Evolutionary conservation across 2,329 filamentous ascomycete genomes (phyloP).

Genomic region (Phyllosticta capitalensis): DNA sequence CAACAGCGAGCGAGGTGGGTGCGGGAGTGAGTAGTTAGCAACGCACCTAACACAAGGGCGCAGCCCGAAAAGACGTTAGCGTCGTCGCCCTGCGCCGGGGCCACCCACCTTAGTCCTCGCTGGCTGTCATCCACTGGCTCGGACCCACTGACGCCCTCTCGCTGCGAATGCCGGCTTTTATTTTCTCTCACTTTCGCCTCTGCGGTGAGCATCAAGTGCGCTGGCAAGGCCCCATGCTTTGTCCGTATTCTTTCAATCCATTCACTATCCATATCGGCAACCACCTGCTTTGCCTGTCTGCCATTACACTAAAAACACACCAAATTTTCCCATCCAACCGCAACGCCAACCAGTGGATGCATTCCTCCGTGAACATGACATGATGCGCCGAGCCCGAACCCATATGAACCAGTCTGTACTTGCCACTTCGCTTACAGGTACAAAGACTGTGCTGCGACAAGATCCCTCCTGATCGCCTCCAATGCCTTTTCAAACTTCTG

Average conservation of each 20-base stretch:
- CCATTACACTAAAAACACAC: not conserved
- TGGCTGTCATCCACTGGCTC: no score
- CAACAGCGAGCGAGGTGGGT: not conserved
- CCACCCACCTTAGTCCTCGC: not conserved
- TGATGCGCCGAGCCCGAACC: not conserved
- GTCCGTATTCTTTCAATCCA: no score
- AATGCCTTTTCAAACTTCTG: conserved; percentile 84
- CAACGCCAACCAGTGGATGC: conserved; percentile 4
- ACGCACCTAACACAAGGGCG: conserved; percentile 6
- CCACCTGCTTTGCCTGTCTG: not conserved
- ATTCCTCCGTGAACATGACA: not conserved
- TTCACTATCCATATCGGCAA: no score
- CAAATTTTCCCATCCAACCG: not conserved
- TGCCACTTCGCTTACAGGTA: conserved; percentile 49
- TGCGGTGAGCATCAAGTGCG: not conserved
- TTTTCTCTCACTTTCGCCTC: not conserved
- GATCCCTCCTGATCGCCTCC: conserved; percentile 78
- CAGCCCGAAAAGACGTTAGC: conserved; percentile 1
- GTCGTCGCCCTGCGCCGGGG: conserved; percentile 3
- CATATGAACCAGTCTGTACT: not conserved
- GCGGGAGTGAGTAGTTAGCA: conserved; percentile 5
- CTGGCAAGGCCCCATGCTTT: not conserved
- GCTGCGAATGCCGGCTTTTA: not conserved
- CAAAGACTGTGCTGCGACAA: conserved; percentile 88
- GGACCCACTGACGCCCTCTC: not conserved